Evolutionary conservation across 106 monocot genomes (phyloP), one percentile per base, ranked within the genome.

Genomic region (Dioscorea dumetorum): DNA sequence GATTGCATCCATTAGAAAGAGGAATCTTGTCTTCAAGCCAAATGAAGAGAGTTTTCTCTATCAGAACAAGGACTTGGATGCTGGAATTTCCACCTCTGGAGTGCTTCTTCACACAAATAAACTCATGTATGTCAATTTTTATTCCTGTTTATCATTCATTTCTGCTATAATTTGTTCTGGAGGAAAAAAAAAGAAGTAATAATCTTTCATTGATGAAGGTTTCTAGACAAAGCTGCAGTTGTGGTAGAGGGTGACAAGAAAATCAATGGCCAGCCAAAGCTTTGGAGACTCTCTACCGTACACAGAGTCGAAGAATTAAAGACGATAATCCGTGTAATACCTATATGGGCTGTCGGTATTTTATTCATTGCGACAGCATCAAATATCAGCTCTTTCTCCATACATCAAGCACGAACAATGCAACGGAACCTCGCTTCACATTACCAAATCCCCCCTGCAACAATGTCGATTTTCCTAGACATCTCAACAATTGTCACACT

Each of bases 261-360:
- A 9, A 62, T 57, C 0, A 67, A 67, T 21, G 74, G 77, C 66
- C 7, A 48, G 32, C 83, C 86, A 0, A 23, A 48, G 9, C 68
- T 70, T 0, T 86, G 90, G 90, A 60, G 70, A 12, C 76, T 86
- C 11, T 78, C 83, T 22, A 90, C 86, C 3, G 86, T 90, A 17
- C 86, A 86, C 65, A 83, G 86, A 0, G 78, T 90, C 8, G 86
- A 84, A 73, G 90, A 90, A 61, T 70, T 90, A 24, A 86, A 90
- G 41, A 86, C 78, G 2, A 76, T 86, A 63, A 56, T 90, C 54
- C 69, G 83, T 1, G 79, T 90, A 76, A 53, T 83, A 48, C 90
- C 90, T 0, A 76, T 86, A 22, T 90, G 90, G 86, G 57, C 82
- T 16, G 76, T 60, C 21, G 86, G 81, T 18, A 76, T 86, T 70